phyloP scores from a whole-genome alignment of 1,139 yeast genomes.

The Pichia norvegensis region DNA sequence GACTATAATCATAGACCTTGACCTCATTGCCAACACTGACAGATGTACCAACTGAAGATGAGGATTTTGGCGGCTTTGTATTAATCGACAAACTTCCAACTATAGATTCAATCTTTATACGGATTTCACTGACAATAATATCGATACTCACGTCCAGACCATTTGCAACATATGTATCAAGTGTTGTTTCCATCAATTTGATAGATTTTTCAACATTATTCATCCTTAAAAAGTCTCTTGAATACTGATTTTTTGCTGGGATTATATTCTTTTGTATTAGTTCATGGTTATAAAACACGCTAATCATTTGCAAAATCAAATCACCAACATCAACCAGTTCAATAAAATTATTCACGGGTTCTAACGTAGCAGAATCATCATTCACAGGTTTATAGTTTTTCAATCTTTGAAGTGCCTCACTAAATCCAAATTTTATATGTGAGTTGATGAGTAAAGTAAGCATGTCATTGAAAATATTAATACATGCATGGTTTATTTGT shows the following conservation, averaged over 20 bases:
- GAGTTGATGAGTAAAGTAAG: slow-evolving; percentile 57
- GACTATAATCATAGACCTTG: slow-evolving; percentile 31
- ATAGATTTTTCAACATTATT: slow-evolving; percentile 62
- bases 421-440: slow-evolving; percentile 77
- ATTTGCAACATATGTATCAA: slow-evolving; percentile 86
- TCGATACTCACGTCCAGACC: slow-evolving; percentile 89
- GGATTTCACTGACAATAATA: slow-evolving; percentile 70
- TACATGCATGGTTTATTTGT: slow-evolving; percentile 23
- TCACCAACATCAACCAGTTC: slow-evolving; percentile 92
- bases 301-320: slow-evolving; percentile 84
- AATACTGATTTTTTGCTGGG: slow-evolving; percentile 39
- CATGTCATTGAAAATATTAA: slow-evolving; percentile 60
- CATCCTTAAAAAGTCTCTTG: slow-evolving; percentile 66
- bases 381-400: slow-evolving; percentile 58
- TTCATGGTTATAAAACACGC: slow-evolving; percentile 85
- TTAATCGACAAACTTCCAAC: slow-evolving; percentile 13
- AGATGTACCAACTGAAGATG: not conserved
- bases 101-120: slow-evolving; percentile 11
- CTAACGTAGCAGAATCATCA: slow-evolving; percentile 34
- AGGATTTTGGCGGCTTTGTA: slow-evolving; percentile 2
- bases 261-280: slow-evolving; percentile 53
- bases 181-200: slow-evolving; percentile 65
- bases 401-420: slow-evolving; percentile 64
- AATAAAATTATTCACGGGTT: slow-evolving; percentile 79
- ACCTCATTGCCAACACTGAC: slow-evolving; percentile 2